Percentiles rank a stretch among this genome's conserved stretches.
These are phyloP conservation scores for Mycena olivaceomarginata DNA, from an alignment of 768 basidiomycete species.

Conservation along the genomic window DNA sequence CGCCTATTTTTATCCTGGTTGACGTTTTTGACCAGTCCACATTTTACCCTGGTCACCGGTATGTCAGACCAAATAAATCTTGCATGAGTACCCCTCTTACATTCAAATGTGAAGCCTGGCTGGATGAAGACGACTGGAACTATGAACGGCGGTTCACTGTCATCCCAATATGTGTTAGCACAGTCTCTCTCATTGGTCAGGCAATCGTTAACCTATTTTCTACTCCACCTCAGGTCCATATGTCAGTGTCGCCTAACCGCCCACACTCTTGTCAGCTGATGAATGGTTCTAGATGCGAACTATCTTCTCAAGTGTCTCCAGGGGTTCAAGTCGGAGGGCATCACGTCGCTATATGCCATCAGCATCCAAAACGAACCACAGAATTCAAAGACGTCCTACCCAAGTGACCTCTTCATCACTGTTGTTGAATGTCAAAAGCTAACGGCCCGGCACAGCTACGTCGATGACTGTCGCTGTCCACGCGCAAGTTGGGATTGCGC, in stretches of 20 bases:
- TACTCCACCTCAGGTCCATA: background rate
- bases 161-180: constrained; percentile 53
- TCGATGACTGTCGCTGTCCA: constrained; percentile 72
- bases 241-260: constrained; percentile 14
- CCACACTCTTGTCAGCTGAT: constrained; percentile 13
- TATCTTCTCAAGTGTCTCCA: constrained; percentile 86
- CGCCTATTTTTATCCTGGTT: background rate
- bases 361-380: constrained; percentile 77
- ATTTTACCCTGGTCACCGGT: constrained; percentile 87
- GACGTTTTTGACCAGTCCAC: constrained; percentile 60
- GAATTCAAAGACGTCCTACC: constrained; percentile 81
- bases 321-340: constrained; percentile 78
- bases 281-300: constrained; percentile 70
- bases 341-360: constrained; percentile 76
- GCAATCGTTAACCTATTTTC: background rate
- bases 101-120: constrained; percentile 68
- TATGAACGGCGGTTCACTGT: constrained; percentile 81
- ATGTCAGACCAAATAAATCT: constrained; percentile 44
- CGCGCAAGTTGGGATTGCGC: constrained; percentile 72
- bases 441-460: constrained; percentile 55
- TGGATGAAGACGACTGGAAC: constrained; percentile 86
- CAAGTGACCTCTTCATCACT: constrained; percentile 52
- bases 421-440: background rate
- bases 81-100: background rate
- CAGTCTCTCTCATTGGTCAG: background rate